Percentiles rank a stretch among this genome's conserved stretches.
phyloP scores from a whole-genome alignment of 192 early-diverging fungal genomes.

The Endogone sp. region DNA sequence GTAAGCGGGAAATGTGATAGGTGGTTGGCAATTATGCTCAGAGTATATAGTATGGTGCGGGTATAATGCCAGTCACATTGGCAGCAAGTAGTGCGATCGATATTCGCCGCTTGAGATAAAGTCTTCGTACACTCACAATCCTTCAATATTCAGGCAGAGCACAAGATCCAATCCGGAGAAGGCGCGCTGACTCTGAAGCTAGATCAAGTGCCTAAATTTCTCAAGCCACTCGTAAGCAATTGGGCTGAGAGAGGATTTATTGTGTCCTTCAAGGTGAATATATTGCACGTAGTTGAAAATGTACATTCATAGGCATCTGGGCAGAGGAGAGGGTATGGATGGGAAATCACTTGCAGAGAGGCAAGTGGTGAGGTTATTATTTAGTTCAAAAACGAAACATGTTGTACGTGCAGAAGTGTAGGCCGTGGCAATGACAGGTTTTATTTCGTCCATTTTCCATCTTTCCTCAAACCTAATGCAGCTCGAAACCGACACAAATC shows the following conservation, averaged over 20 bases:
- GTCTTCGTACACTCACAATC: background rate
- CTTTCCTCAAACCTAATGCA: constrained; percentile 15
- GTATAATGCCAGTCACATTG: no score
- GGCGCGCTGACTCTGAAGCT: constrained; percentile 84
- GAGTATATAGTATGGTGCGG: no score
- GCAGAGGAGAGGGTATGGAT: background rate
- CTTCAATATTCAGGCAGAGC: constrained; percentile 62
- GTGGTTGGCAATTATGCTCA: no score
- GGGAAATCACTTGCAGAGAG: no score
- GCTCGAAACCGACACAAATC: constrained; percentile 85
- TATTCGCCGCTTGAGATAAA: background rate
- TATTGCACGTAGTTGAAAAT: no score
- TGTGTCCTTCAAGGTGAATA: constrained; percentile 93
- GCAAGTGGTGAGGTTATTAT: no score
- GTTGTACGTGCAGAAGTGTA: no score
- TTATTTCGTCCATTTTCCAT: no score
- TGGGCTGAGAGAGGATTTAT: constrained; percentile 89
- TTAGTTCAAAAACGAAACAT: no score
- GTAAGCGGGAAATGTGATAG: no score
- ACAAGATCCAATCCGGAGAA: constrained; percentile 94
- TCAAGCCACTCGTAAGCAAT: constrained; percentile 87
- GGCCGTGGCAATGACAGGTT: no score
- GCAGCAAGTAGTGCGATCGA: no score
- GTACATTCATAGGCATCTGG: background rate
- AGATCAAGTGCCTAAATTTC: constrained; percentile 97